Base-by-base conservation (phyloP, 148 eudicot species). In the Polygonum maritimum region DNA sequence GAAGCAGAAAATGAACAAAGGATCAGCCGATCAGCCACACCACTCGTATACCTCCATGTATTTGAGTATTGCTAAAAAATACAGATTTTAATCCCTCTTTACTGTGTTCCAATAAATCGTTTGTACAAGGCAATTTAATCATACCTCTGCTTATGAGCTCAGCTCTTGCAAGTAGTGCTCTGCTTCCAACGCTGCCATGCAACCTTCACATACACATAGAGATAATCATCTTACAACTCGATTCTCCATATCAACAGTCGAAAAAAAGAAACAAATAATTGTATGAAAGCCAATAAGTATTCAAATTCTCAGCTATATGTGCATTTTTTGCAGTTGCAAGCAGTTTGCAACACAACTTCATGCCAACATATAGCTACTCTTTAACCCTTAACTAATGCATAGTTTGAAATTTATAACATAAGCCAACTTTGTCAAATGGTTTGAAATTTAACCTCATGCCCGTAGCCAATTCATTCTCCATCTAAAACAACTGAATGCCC, bases 131-230 rank as follows among this genome's bases (percentile, higher is more conserved):
- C 9, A 15, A 3, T 35, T 3, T 31, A 22, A 13, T 57, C 22
- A 22, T 2, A 21, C 36, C 5, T 11, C 11, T 51, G 22, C 31
- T 55, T 85, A 88, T 8, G 85, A 21, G 19, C 90, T 85, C 70
- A 83, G 77, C 71, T 87, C 88, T 77, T 85, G 90, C 76, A 87
- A 74, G 79, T 87, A 87, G 77, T 87, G 90, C 75, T 87, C 90
- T 41, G 88, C 88, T 52, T 85, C 90, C 75, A 87, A 57, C 1
- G 90, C 90, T 57, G 87, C 90, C 90, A 85, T 87, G 79, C 90
- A 85, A 38, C 90, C 88, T 87, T 81, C 81, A 78, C 21, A 15
- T 2, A 69, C 55, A 16, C 6, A 22, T 65, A 21, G 21, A 12
- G 5, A 75, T 69, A 47, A 76, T 26, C 39, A 35, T 76, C 9